phyloP scores from a whole-genome alignment of 148 eudicot species.

The Fallopia convolvulus region DNA sequence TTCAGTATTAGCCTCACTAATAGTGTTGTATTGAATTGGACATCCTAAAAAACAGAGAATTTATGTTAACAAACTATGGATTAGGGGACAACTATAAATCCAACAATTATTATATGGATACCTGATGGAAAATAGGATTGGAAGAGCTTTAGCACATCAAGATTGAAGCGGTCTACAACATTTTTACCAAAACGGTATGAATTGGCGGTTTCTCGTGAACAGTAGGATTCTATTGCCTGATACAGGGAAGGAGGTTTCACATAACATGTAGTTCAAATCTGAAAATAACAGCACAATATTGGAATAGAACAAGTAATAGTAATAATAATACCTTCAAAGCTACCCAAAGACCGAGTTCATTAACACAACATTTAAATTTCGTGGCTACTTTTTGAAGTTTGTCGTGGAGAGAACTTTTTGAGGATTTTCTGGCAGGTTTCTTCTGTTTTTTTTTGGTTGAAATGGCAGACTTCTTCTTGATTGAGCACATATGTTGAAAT shows the following conservation, averaged over 20 bases:
- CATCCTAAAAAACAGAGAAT: slow-evolving; percentile 19
- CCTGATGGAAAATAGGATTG: slow-evolving; percentile 46
- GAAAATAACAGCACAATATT: not conserved
- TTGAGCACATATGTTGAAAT: slow-evolving; percentile 37
- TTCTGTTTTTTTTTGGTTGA: no score
- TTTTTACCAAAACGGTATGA: slow-evolving; percentile 17
- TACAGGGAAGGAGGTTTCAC: not conserved
- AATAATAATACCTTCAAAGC: slow-evolving; percentile 47
- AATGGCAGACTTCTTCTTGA: no score
- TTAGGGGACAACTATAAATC: not conserved
- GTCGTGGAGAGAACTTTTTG: slow-evolving; percentile 25
- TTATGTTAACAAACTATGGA: not conserved
- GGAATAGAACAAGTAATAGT: not conserved
- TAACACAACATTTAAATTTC: slow-evolving; percentile 45
- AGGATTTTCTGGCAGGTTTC: slow-evolving; percentile 19
- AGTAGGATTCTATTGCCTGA: slow-evolving; percentile 59
- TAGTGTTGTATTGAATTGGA: slow-evolving; percentile 24
- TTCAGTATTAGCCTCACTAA: slow-evolving; percentile 25
- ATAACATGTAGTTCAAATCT: not conserved
- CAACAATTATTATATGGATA: slow-evolving; percentile 13
- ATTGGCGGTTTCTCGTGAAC: slow-evolving; percentile 24
- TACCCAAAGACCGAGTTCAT: slow-evolving; percentile 77
- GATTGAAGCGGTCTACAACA: slow-evolving; percentile 36
- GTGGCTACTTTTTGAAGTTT: slow-evolving; percentile 36
- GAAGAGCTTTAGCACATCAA: slow-evolving; percentile 39